Conservation (phyloP, 305 asterid species). For the Plantago rigida region DNA sequence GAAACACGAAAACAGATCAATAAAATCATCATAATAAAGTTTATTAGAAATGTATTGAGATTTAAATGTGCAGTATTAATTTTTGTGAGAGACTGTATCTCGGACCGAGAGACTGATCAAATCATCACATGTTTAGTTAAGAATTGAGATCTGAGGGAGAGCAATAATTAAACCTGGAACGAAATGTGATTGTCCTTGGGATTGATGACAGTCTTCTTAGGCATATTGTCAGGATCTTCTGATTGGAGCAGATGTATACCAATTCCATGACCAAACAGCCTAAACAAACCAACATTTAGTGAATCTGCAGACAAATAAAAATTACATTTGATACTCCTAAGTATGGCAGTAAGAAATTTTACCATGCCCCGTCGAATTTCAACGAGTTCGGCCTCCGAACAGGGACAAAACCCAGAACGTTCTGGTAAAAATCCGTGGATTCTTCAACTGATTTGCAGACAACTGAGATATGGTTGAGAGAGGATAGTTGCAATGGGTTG, state of each 20-base stretch:
- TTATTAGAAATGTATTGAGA: too few species aligned
- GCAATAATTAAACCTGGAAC: conserved; percentile 65
- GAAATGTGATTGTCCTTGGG: conserved; percentile 94
- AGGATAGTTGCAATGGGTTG: conserved; percentile 67
- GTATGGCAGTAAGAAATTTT: too few species aligned
- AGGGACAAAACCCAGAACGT: conserved; percentile 76
- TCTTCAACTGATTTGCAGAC: conserved; percentile 74
- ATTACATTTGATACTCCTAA: too few species aligned
- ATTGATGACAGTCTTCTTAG: conserved; percentile 62
- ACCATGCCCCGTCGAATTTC: conserved; percentile 89
- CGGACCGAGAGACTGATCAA: too few species aligned
- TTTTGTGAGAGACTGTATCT: too few species aligned
- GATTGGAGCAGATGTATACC: conserved; percentile 84
- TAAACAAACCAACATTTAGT: neutral
- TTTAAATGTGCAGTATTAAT: too few species aligned
- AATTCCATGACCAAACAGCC: conserved; percentile 86
- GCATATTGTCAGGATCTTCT: conserved; percentile 54
- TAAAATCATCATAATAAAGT: neutral
- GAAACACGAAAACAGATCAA: neutral
- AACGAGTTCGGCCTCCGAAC: conserved; percentile 80
- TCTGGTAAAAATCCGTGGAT: conserved; percentile 59
- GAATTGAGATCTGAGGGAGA: too few species aligned
- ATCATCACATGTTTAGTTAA: too few species aligned
- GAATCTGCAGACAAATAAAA: too few species aligned
- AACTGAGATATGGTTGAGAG: conserved; percentile 76